Base-by-base conservation (phyloP, 139 green algal species). In the Mesotaenium endlicherianum region DNA sequence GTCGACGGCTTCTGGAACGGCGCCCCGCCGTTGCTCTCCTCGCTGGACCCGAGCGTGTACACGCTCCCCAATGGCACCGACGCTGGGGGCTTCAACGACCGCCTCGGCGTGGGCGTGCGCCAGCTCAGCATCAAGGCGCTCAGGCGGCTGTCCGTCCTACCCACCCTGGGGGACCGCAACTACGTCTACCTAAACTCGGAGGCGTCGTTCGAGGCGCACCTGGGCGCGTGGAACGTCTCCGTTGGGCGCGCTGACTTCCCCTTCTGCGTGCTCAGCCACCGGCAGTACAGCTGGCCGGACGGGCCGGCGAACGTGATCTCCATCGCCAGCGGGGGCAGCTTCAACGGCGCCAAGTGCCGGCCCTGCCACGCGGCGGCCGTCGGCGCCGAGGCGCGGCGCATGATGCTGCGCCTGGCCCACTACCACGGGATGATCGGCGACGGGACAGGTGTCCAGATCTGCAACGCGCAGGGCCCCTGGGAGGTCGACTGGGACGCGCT, bases 301-400 rank as follows among this genome's bases (percentile, higher is more conserved):
- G 71, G 31, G 14, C 3, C 4, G 2, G 34, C 70, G 14, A 57
- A 11, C 31, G 71, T 87, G 5, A 42, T 86, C 0, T 39, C 72
- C 14, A 20, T 87, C 20, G 31, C 41, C 17, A 86, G 74, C 49
- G 5, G 11, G 2, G 72, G 31, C 40, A 31, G 43, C 16, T 40
- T 87, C 43, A 87, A 87, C 41, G 81, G 81, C 36, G 81, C 58
- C 30, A 85, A 87, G 41, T 87, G 81, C 57, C 20, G 45, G 38
- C 81, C 81, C 8, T 87, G 81, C 81, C 57, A 20, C 1, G 38
- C 75, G 2, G 1, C 17, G 36, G 11, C 11, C 34, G 53, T 31
- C 0, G 47, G 41, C 41, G 26, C 45, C 31, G 4, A 83, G 71
- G n/a, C 55, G n/a, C 11, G 36, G 75, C n/a, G n/a, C n/a, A n/a